Conservation (phyloP, 2,329 filamentous ascomycete genomes). For the Capronia americana region DNA sequence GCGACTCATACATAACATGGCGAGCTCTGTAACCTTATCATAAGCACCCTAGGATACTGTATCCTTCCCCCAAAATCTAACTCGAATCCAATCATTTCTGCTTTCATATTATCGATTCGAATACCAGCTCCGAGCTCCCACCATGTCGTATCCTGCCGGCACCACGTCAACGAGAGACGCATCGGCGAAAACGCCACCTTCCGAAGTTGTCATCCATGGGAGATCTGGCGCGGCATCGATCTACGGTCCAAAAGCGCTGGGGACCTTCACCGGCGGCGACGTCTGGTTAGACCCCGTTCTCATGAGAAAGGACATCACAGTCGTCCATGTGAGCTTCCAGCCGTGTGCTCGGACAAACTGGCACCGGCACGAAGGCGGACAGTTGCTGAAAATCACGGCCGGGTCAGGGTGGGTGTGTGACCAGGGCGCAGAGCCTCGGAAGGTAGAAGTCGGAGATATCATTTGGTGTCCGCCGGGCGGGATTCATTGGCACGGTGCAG, state of each 20-base stretch:
- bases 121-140: too few relatives aligned
- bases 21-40: too few relatives aligned
- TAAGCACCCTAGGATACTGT: too few relatives aligned
- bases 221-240: not conserved
- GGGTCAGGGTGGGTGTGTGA: constrained; percentile 54
- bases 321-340: constrained; percentile 50
- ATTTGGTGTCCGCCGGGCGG: constrained; percentile 50
- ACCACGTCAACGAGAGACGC: too few relatives aligned
- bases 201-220: too few relatives aligned
- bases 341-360: constrained; percentile 53
- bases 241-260: not conserved
- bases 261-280: constrained; percentile 44
- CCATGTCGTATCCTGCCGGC: too few relatives aligned
- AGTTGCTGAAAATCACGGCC: constrained; percentile 50
- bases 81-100: too few relatives aligned
- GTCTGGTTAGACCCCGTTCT: constrained; percentile 43
- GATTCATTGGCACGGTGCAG: constrained; percentile 55
- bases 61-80: too few relatives aligned
- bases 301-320: constrained; percentile 42
- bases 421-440: constrained; percentile 45
- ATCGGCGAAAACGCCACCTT: too few relatives aligned
- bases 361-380: constrained; percentile 54
- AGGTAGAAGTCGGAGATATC: constrained; percentile 50
- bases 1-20: too few relatives aligned
- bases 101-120: too few relatives aligned